These are phyloP conservation scores for Cercospora sojina DNA, from an alignment of 2,329 filamentous ascomycete species.

Conservation along the genomic window DNA sequence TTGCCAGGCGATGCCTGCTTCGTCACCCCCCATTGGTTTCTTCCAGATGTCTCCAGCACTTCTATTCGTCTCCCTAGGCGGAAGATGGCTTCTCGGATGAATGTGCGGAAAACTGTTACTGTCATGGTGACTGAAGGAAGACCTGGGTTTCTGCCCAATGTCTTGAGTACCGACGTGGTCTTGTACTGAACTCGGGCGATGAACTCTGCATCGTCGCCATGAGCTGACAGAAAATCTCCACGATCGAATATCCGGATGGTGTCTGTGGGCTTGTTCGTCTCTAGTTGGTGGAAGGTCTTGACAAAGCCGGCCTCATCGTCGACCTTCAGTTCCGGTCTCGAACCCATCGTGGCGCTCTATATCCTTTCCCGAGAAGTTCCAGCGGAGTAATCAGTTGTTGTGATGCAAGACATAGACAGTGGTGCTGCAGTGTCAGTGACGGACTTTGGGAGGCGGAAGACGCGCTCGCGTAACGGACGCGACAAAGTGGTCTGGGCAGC, in stretches of 20 bases:
- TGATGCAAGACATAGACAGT: not conserved
- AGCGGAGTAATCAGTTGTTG: not conserved
- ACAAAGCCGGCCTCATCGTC: constrained; percentile 98
- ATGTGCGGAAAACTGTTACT: constrained; percentile 90
- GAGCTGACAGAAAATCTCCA: constrained; percentile 93
- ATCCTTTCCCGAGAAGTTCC: not conserved
- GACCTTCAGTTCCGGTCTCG: constrained; percentile 63
- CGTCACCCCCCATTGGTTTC: constrained; percentile 86
- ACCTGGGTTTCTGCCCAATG: constrained; percentile 80
- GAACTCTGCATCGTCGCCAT: constrained; percentile 79
- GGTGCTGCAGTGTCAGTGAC: not conserved
- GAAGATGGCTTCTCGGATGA: constrained; percentile 90
- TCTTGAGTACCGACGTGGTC: constrained; percentile 90
- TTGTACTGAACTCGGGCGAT: constrained; percentile 88
- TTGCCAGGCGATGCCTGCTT: constrained; percentile 91
- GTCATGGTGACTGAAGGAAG: constrained; percentile 95
- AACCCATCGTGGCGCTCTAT: constrained; percentile 46
- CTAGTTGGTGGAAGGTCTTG: constrained; percentile 87
- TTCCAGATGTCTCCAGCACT: constrained; percentile 76
- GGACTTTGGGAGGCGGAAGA: not conserved
- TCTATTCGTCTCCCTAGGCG: constrained; percentile 87
- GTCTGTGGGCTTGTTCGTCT: constrained; percentile 67
- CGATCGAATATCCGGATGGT: constrained; percentile 91
- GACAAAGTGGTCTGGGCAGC: not conserved
- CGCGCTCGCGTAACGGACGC: constrained; percentile 6